Percentiles rank a stretch among this genome's conserved stretches.
These are phyloP conservation scores for Combretum micranthum DNA, from an alignment of 345 rosid species.

Conservation along the genomic window DNA sequence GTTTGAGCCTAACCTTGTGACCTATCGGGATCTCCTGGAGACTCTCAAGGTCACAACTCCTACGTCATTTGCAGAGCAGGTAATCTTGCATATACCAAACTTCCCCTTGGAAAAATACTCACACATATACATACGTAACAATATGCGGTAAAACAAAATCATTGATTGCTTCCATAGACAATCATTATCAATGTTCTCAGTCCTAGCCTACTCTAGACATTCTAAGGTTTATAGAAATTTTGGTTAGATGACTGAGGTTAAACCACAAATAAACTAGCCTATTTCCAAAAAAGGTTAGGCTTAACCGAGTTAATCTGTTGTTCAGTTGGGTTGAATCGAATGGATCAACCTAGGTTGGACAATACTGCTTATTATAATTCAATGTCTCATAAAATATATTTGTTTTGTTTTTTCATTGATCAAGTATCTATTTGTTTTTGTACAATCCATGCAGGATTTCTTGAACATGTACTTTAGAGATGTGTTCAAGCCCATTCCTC, in stretches of 20 bases:
- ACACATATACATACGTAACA: neutral
- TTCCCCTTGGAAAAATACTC: neutral
- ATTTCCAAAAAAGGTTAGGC: too few relatives aligned
- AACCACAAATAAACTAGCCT: too few relatives aligned
- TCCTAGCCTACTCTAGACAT: too few relatives aligned
- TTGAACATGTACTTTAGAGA: conserved; percentile 47
- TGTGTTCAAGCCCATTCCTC: conserved; percentile 45
- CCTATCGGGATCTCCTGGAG: conserved; percentile 33
- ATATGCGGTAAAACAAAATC: neutral
- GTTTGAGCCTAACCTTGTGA: conserved; percentile 38
- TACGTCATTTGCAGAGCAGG: conserved; percentile 68
- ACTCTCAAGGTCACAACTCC: conserved; percentile 35
- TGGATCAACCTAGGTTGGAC: too few relatives aligned
- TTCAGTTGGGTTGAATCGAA: too few relatives aligned
- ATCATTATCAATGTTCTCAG: too few relatives aligned
- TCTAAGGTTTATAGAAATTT: too few relatives aligned
- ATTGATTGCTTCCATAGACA: too few relatives aligned
- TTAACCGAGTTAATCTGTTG: too few relatives aligned
- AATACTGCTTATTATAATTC: neutral
- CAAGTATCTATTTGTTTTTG: neutral
- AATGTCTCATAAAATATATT: neutral
- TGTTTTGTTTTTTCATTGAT: neutral
- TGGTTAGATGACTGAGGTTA: too few relatives aligned
- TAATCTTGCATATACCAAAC: conserved; percentile 3
- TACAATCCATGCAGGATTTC: conserved; percentile 34